Conservation (phyloP, 305 asterid species). For the Fraxinus greggii region DNA sequence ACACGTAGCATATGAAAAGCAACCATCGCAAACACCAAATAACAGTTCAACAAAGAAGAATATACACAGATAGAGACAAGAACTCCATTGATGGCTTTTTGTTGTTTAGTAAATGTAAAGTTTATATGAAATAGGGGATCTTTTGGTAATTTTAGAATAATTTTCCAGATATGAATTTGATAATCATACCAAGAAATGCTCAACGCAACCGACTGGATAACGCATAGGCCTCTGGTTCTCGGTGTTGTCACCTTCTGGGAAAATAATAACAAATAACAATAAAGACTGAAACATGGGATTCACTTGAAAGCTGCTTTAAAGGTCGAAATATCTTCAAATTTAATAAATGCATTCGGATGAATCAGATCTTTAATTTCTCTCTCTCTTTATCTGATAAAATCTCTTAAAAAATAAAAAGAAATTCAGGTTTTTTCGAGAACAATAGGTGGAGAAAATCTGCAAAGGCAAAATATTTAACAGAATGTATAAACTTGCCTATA, state of each 20-base stretch:
- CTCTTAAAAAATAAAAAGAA: background rate
- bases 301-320: conserved; percentile 23
- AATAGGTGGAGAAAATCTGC: background rate
- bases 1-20: conserved; percentile 37
- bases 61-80: conserved; percentile 43
- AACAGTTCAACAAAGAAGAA: conserved; percentile 28
- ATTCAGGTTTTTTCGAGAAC: background rate
- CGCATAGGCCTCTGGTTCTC: conserved; percentile 26
- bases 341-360: conserved; percentile 11
- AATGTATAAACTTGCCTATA: background rate
- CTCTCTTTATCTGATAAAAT: background rate
- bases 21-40: conserved; percentile 35
- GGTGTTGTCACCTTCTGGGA: conserved; percentile 36
- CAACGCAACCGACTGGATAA: conserved; percentile 27
- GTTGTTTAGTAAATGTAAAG: conserved; percentile 36
- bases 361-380: conserved; percentile 17
- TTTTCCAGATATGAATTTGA: conserved; percentile 16
- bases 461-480: background rate
- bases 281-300: conserved; percentile 31
- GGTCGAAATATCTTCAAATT: conserved; percentile 12
- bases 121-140: conserved; percentile 25
- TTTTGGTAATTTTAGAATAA: conserved; percentile 26
- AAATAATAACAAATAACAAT: background rate
- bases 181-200: conserved; percentile 28
- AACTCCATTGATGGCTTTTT: conserved; percentile 38